phyloP scores from a whole-genome alignment of 305 asterid species.

The Rubia peregrina region DNA sequence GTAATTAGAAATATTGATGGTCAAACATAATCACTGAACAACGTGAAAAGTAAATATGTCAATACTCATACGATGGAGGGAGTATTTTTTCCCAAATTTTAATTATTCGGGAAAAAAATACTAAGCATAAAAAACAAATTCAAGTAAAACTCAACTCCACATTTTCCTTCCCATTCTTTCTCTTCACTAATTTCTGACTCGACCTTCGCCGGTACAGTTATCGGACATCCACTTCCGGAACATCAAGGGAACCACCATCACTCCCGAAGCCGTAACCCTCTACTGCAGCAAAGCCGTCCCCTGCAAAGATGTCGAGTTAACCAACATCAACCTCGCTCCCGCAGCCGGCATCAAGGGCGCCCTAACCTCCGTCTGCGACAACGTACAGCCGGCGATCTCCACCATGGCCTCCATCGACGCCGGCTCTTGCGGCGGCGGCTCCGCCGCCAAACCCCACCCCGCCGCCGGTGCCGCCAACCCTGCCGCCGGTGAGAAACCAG shows the following conservation, averaged over 20 bases:
- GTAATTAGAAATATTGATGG: no score
- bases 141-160: no score
- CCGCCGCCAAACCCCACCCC: background rate
- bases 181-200: background rate
- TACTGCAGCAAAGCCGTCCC: constrained; percentile 51
- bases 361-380: background rate
- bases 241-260: constrained; percentile 45
- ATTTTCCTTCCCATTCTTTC: no score
- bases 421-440: background rate
- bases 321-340: constrained; percentile 22
- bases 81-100: no score
- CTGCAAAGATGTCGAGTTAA: constrained; percentile 43
- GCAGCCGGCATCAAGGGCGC: background rate
- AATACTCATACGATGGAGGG: no score
- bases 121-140: no score
- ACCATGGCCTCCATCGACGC: background rate
- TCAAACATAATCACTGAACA: no score
- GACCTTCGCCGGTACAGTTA: constrained; percentile 59
- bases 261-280: constrained; percentile 27
- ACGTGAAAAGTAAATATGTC: no score
- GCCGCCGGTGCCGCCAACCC: background rate
- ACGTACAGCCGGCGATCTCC: background rate
- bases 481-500: no score
- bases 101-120: no score
- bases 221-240: constrained; percentile 43